Conservation (phyloP, 192 early-diverging fungal genomes). For the Chytriomyces sp. region DNA sequence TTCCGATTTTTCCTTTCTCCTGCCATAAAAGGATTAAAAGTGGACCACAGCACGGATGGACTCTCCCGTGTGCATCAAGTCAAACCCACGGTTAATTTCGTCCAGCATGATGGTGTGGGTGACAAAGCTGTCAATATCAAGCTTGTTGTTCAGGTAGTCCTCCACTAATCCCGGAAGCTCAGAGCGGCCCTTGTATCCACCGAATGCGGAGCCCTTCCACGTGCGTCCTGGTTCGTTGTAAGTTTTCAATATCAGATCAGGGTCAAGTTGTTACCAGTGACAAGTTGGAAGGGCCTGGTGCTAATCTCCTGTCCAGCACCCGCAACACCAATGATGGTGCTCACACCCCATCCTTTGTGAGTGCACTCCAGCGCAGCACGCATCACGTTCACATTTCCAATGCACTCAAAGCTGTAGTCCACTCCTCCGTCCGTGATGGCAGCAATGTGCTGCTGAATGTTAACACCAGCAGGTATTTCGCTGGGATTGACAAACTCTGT, state of each 20-base stretch:
- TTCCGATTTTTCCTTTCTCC: too few relatives aligned
- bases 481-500: slow-evolving; percentile 91
- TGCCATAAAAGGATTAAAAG: too few relatives aligned
- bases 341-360: slow-evolving; percentile 84
- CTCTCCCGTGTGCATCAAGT: slow-evolving; percentile 79
- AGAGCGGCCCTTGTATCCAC: slow-evolving; percentile 92
- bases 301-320: slow-evolving; percentile 88
- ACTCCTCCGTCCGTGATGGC: slow-evolving; percentile 94
- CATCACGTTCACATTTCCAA: slow-evolving; percentile 91
- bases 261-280: slow-evolving; percentile 64
- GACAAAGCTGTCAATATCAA: slow-evolving; percentile 90
- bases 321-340: slow-evolving; percentile 87
- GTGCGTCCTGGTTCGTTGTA: slow-evolving; percentile 61
- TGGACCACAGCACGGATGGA: slow-evolving; percentile 42
- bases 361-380: slow-evolving; percentile 86
- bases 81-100: slow-evolving; percentile 93
- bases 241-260: neutral
- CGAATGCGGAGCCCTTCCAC: slow-evolving; percentile 97
- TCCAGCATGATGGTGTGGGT: slow-evolving; percentile 79
- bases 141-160: slow-evolving; percentile 77
- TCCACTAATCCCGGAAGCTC: slow-evolving; percentile 87
- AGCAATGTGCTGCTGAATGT: slow-evolving; percentile 81
- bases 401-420: slow-evolving; percentile 96
- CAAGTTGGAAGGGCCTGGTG: slow-evolving; percentile 95
- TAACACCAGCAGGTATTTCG: slow-evolving; percentile 65